These are phyloP conservation scores for Triticum monococcum DNA, from an alignment of 176 grass and related monocot genomes.

Conservation along the genomic window DNA sequence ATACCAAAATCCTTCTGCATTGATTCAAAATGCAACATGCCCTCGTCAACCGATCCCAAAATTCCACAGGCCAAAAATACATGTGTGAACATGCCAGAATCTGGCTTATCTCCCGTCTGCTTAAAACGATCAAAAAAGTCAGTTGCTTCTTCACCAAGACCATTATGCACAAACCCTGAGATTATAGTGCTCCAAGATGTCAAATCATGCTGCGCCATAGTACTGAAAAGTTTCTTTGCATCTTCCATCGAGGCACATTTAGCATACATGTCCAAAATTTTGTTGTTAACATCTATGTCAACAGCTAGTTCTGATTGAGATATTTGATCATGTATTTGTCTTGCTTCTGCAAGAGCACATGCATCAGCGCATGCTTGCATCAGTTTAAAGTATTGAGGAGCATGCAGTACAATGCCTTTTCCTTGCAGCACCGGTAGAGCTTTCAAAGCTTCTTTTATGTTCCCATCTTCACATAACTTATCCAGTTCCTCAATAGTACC, in stretches of 20 bases:
- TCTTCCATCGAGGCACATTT: slow-evolving; percentile 84
- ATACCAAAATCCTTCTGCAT: slow-evolving; percentile 90
- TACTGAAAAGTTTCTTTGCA: slow-evolving; percentile 65
- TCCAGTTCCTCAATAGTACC: slow-evolving; percentile 85
- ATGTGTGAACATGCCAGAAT: slow-evolving; percentile 61
- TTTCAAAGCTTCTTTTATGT: slow-evolving; percentile 81
- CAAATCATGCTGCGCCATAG: slow-evolving; percentile 63
- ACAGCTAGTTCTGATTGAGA: slow-evolving; percentile 36
- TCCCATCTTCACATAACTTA: slow-evolving; percentile 66
- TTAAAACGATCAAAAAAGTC: slow-evolving; percentile 71
- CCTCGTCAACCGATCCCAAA: slow-evolving; percentile 83
- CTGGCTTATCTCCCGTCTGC: slow-evolving; percentile 55
- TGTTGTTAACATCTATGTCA: slow-evolving; percentile 68
- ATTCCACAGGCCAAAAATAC: slow-evolving; percentile 76
- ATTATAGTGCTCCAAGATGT: slow-evolving; percentile 85
- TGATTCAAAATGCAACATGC: slow-evolving; percentile 91
- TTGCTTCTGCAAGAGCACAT: slow-evolving; percentile 58
- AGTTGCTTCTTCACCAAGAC: slow-evolving; percentile 80
- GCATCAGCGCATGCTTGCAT: slow-evolving; percentile 78
- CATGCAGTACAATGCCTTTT: slow-evolving; percentile 40
- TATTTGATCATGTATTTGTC: slow-evolving; percentile 54
- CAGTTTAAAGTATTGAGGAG: slow-evolving; percentile 53
- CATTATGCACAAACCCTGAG: slow-evolving; percentile 70
- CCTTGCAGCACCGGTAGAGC: slow-evolving; percentile 50
- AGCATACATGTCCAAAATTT: slow-evolving; percentile 83